These are phyloP conservation scores for Lipomyces yamanashiensis DNA, from an alignment of 805 yeast species.

Conservation along the genomic window DNA sequence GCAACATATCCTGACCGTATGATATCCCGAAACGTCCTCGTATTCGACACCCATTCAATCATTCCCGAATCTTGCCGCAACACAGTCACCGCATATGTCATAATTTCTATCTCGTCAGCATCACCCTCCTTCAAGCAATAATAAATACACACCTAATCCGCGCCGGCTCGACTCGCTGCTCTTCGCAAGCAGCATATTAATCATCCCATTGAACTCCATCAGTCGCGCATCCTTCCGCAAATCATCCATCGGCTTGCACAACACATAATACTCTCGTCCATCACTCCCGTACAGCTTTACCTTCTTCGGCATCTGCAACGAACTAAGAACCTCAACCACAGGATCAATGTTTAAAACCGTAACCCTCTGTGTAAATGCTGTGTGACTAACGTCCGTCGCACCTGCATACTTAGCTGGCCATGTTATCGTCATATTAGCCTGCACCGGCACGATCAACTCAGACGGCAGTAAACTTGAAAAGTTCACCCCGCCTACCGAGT, in stretches of 20 bases:
- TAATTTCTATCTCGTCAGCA: slow-evolving; percentile 49
- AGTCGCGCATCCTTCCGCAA: slow-evolving; percentile 93
- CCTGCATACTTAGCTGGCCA: slow-evolving; percentile 59
- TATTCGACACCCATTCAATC: slow-evolving; percentile 85
- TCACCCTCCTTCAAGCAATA: background rate
- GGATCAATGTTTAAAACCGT: slow-evolving; percentile 43
- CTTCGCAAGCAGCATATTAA: slow-evolving; percentile 70
- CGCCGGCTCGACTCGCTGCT: slow-evolving; percentile 77
- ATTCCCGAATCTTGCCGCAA: slow-evolving; percentile 85
- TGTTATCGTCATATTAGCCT: slow-evolving; percentile 62
- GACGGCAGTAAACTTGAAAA: slow-evolving; percentile 11
- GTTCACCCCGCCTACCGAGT: background rate
- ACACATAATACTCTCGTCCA: slow-evolving; percentile 69
- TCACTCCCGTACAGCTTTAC: slow-evolving; percentile 77
- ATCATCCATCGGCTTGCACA: slow-evolving; percentile 89
- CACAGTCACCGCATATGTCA: slow-evolving; percentile 87
- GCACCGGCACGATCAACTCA: slow-evolving; percentile 22
- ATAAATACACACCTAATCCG: slow-evolving; percentile 49
- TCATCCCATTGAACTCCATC: slow-evolving; percentile 86
- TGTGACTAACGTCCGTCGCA: slow-evolving; percentile 53
- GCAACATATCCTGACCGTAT: slow-evolving; percentile 52
- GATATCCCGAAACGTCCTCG: slow-evolving; percentile 70
- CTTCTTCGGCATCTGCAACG: slow-evolving; percentile 86
- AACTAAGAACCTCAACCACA: slow-evolving; percentile 70
- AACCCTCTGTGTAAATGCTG: slow-evolving; percentile 44